These are phyloP conservation scores for Mallotus japonicus DNA, from an alignment of 441 rosid species.

Conservation along the genomic window DNA sequence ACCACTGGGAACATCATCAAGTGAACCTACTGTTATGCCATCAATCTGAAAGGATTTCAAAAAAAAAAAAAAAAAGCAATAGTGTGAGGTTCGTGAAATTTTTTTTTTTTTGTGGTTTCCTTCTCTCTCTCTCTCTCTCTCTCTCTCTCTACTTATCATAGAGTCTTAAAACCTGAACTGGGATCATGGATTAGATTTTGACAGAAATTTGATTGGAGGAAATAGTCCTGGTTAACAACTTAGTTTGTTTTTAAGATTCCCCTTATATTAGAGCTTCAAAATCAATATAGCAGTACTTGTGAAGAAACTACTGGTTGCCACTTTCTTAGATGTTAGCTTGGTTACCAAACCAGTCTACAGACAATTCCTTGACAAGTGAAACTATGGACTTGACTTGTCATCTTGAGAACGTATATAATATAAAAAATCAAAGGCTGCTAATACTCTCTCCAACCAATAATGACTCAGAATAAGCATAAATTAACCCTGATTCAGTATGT, in stretches of 20 bases:
- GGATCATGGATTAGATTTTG: background rate
- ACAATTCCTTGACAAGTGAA: background rate
- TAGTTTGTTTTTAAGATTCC: background rate
- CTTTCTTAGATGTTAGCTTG: background rate
- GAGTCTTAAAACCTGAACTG: background rate
- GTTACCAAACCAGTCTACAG: background rate
- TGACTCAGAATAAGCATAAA: background rate
- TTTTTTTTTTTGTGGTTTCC: too few species aligned
- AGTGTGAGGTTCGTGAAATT: conserved; percentile 17
- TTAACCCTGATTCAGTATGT: conserved; percentile 11
- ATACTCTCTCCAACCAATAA: background rate
- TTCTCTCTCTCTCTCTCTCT: background rate
- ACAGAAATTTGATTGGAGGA: background rate
- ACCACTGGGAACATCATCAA: conserved; percentile 74
- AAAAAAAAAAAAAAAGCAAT: conserved; percentile 19
- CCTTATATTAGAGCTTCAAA: background rate
- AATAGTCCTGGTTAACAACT: too few species aligned
- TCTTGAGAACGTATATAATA: background rate
- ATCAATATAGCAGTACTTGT: background rate
- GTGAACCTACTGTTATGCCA: conserved; percentile 68
- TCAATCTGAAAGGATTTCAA: conserved; percentile 51
- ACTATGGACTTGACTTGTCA: background rate
- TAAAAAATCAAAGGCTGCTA: background rate
- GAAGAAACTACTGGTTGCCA: background rate
- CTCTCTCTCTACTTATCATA: background rate